phyloP scores from a whole-genome alignment of 768 basidiomycete genomes.

The Sutorius australiensis region DNA sequence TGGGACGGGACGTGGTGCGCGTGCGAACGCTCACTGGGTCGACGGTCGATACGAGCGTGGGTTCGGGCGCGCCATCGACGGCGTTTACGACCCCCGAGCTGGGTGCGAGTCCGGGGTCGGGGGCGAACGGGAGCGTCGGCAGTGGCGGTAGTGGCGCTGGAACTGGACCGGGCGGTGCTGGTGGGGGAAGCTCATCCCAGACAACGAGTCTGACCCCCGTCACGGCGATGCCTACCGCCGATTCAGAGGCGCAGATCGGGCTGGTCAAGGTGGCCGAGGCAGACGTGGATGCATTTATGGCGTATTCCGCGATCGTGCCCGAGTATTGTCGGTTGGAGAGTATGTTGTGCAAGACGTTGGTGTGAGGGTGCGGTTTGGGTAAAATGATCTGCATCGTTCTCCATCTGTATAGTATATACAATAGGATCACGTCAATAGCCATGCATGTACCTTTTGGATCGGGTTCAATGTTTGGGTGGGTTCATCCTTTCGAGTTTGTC shows the following conservation, averaged over 20 bases:
- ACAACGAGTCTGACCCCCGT: conserved; percentile 66
- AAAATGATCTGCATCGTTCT: conserved; percentile 1
- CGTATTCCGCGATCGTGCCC: conserved; percentile 80
- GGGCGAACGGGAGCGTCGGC: conserved; percentile 20
- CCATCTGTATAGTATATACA: conserved; percentile 14
- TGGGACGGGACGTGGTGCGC: conserved; percentile 37
- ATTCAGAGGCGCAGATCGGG: conserved; percentile 71
- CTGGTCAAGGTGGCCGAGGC: conserved; percentile 80
- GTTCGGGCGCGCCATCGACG: conserved; percentile 44
- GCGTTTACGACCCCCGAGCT: conserved; percentile 63
- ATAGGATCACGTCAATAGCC: conserved; percentile 14
- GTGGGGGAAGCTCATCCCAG: conserved; percentile 34
- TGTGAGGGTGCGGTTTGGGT: conserved; percentile 24
- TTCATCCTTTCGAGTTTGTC: too few relatives aligned
- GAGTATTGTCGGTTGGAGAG: conserved; percentile 79
- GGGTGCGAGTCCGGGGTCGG: conserved; percentile 33
- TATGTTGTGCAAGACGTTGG: conserved; percentile 65
- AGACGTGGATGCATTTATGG: conserved; percentile 80
- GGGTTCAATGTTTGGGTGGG: neutral
- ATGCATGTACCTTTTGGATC: neutral
- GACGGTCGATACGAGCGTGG: conserved; percentile 33
- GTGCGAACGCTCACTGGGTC: conserved; percentile 56
- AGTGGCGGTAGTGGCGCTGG: too few relatives aligned
- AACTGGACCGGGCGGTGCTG: too few relatives aligned
- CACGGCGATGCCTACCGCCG: conserved; percentile 65